Percentiles rank a stretch among this genome's conserved stretches.
These are phyloP conservation scores for Chiua virens DNA, from an alignment of 768 basidiomycete genomes.

Conservation along the genomic window DNA sequence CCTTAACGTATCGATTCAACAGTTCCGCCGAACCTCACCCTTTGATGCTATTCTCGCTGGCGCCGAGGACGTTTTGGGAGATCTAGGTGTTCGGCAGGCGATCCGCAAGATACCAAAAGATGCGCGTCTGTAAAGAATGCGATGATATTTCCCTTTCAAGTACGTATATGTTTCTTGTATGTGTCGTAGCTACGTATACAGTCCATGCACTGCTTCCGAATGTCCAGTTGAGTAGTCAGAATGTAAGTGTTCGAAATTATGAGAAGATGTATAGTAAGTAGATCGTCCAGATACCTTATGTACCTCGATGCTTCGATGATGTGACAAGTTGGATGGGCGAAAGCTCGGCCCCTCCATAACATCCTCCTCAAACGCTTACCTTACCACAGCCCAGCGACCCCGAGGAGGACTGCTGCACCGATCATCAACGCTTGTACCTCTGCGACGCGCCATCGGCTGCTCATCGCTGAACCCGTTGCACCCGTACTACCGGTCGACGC, in stretches of 20 bases:
- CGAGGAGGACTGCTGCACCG: conserved; percentile 7
- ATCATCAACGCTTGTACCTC: conserved; percentile 3
- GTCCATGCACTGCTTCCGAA: background rate
- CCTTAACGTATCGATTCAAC: background rate
- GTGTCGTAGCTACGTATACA: conserved; percentile 8
- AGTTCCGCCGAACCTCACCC: conserved; percentile 83
- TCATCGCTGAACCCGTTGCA: conserved; percentile 1
- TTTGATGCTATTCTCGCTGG: conserved; percentile 87
- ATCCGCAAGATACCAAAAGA: conserved; percentile 66
- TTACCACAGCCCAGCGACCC: conserved; percentile 13
- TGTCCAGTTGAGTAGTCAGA: background rate
- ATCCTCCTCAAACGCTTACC: background rate
- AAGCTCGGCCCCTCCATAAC: background rate
- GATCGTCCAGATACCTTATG: conserved; percentile 3
- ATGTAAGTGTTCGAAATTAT: background rate
- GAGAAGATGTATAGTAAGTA: conserved; percentile 4
- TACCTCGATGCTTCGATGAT: background rate
- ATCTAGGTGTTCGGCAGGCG: conserved; percentile 73
- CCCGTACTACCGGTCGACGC: background rate
- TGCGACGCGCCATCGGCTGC: background rate
- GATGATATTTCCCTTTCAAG: background rate
- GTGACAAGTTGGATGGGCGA: background rate
- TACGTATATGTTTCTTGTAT: background rate
- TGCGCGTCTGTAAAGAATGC: conserved; percentile 37
- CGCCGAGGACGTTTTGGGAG: conserved; percentile 71